These are phyloP conservation scores for Pythium periplocum DNA, from an alignment of 352 stramenopile genomes.

Conservation along the genomic window DNA sequence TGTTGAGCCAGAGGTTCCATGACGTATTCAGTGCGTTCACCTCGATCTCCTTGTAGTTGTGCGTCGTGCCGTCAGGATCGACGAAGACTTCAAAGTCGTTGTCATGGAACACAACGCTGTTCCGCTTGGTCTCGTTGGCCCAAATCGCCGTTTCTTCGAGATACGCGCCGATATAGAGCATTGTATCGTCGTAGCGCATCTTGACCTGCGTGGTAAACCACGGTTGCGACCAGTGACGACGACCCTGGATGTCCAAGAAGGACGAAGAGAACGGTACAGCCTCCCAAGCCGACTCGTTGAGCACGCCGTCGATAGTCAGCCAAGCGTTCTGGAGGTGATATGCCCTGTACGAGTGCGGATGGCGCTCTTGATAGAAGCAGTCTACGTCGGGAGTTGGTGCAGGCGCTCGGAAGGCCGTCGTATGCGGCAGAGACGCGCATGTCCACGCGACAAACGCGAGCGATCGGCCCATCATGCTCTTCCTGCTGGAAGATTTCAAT, in stretches of 20 bases:
- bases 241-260: constrained; percentile 66
- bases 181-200: constrained; percentile 61
- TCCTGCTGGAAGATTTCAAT: not conserved
- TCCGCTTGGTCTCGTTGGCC: constrained; percentile 60
- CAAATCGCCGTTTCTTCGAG: constrained; percentile 62
- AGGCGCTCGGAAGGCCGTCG: not conserved
- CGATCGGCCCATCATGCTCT: not conserved
- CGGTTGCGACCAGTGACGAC: constrained; percentile 52
- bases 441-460: not conserved
- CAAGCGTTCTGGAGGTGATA: constrained; percentile 24
- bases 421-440: not conserved
- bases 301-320: constrained; percentile 43
- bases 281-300: constrained; percentile 57
- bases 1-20: constrained; percentile 88
- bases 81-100: constrained; percentile 93
- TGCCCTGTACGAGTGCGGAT: constrained; percentile 31
- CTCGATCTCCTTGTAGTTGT: constrained; percentile 92
- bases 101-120: constrained; percentile 78
- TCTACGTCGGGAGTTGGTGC: too few species aligned
- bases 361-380: constrained; percentile 1
- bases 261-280: constrained; percentile 43
- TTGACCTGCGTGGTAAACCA: constrained; percentile 74
- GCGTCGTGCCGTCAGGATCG: constrained; percentile 61
- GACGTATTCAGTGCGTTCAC: constrained; percentile 85
- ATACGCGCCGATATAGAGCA: constrained; percentile 69